phyloP scores from a whole-genome alignment of 1,284 basidiomycete genomes.

The Cutaneotrichosporon spelunceum region DNA sequence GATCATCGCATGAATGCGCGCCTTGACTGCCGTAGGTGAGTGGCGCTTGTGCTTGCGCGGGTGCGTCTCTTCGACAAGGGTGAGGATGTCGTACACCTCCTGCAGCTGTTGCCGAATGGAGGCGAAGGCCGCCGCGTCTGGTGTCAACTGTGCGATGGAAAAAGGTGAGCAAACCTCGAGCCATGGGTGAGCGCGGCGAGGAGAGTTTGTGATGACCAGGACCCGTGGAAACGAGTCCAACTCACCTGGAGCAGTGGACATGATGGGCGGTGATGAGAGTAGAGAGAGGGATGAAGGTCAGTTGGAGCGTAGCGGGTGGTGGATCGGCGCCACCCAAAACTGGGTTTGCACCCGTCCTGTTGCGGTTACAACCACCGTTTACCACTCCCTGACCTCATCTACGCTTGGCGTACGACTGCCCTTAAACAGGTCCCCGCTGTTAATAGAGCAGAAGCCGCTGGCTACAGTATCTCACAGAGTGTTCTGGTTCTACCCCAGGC shows the following conservation, averaged over 20 bases:
- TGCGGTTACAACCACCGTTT: not conserved
- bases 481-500: not conserved
- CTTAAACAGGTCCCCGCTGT: too few species aligned
- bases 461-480: too few species aligned
- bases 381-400: not conserved
- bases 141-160: not conserved
- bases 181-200: not conserved
- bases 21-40: conserved; percentile 3
- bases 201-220: not conserved
- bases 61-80: conserved; percentile 1
- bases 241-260: not conserved
- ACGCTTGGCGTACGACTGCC: not conserved
- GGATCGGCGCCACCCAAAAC: not conserved
- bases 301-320: not conserved
- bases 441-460: too few species aligned
- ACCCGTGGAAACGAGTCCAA: not conserved
- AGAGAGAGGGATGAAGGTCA: not conserved
- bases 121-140: conserved; percentile 6
- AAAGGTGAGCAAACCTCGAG: not conserved
- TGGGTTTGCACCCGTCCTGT: not conserved
- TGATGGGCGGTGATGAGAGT: not conserved
- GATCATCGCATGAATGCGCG: not conserved
- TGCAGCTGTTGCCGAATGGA: not conserved
- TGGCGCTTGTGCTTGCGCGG: conserved; percentile 7
- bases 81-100: conserved; percentile 4